Conservation (phyloP, 257 asterid species). For the Nicotiana sylvestris region DNA sequence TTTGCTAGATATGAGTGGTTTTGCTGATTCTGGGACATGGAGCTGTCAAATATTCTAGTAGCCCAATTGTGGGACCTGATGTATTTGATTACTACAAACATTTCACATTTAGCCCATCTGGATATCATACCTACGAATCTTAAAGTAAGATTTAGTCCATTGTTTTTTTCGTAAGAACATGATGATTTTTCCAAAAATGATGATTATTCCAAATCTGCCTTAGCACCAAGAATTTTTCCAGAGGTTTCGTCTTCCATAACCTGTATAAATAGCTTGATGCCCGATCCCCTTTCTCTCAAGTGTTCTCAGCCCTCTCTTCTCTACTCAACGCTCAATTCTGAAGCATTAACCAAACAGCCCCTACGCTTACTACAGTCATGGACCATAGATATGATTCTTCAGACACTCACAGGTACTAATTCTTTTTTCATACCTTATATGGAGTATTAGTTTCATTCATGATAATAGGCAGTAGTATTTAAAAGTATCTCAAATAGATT, state of each 20-base stretch:
- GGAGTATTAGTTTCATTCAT: not conserved
- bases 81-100: not conserved
- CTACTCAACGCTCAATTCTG: not conserved
- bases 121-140: not conserved
- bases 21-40: not conserved
- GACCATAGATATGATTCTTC: slow-evolving; percentile 51
- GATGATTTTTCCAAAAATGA: not conserved
- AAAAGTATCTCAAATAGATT: not conserved
- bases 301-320: not conserved
- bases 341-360: not conserved
- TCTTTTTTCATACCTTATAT: not conserved
- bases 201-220: not conserved
- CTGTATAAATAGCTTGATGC: slow-evolving; percentile 43
- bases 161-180: too few species aligned
- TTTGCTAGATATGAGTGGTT: not conserved
- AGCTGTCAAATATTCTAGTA: not conserved
- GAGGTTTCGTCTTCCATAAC: not conserved
- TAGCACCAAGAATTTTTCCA: not conserved
- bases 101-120: not conserved
- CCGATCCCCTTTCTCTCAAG: slow-evolving; percentile 22
- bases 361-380: slow-evolving; percentile 28
- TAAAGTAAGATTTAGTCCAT: not conserved
- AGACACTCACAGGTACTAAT: slow-evolving; percentile 39
- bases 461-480: not conserved
- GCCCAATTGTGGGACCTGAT: not conserved